Evolutionary conservation across 164 flowering plant species (phyloP).

Genomic region (Platanus orientalis): DNA sequence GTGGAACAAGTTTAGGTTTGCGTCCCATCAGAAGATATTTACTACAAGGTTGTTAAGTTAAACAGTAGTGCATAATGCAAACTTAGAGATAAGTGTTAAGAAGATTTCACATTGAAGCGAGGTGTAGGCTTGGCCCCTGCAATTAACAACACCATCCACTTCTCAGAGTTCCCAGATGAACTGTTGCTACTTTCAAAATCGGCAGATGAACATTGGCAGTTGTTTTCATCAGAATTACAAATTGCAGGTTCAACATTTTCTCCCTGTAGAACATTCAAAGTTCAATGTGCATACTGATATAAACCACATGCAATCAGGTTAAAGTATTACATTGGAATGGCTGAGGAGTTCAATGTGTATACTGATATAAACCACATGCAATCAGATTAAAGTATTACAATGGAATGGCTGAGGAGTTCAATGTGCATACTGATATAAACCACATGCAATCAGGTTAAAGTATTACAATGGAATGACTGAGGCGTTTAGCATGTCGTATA

Average conservation of each 20-base stretch:
- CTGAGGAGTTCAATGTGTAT: constrained; percentile 17
- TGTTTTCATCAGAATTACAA: constrained; percentile 44
- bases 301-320: neutral
- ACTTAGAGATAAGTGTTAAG: neutral
- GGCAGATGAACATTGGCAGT: constrained; percentile 37
- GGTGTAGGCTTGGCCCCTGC: constrained; percentile 85
- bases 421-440: neutral
- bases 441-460: neutral
- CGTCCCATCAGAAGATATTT: neutral
- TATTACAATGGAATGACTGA: constrained; percentile 49
- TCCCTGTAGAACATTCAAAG: constrained; percentile 30
- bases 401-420: constrained; percentile 31
- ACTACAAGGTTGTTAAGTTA: neutral
- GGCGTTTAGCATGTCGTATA: constrained; percentile 53
- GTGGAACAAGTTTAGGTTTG: neutral
- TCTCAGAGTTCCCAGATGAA: constrained; percentile 60
- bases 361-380: neutral
- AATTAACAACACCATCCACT: constrained; percentile 82
- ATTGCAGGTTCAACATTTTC: constrained; percentile 38
- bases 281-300: constrained; percentile 7
- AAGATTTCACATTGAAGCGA: constrained; percentile 64
- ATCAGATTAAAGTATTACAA: constrained; percentile 36
- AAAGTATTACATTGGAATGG: constrained; percentile 47
- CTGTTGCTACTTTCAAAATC: constrained; percentile 39
- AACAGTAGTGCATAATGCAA: neutral